Evolutionary conservation across 345 rosid genomes (phyloP).

Genomic region (Iberis pinnata): DNA sequence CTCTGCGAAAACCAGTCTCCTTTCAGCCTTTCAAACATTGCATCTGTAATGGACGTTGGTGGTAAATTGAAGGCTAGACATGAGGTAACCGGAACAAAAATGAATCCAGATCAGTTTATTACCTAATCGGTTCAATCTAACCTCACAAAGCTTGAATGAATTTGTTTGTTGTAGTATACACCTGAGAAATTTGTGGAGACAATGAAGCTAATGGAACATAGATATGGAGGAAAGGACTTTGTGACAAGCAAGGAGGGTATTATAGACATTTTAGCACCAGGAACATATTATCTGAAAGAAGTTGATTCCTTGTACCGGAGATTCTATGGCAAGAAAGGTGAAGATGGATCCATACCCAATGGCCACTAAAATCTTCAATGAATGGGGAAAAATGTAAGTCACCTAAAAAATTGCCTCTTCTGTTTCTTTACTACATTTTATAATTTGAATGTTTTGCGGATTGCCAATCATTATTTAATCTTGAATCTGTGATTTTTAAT

Average conservation of each 20-base stretch:
- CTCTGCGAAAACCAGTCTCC: constrained; percentile 56
- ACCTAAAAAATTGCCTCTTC: not conserved
- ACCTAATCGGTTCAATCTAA: too few relatives aligned
- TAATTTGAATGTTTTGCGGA: too few relatives aligned
- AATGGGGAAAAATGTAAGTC: not conserved
- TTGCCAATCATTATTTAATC: too few relatives aligned
- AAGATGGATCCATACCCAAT: constrained; percentile 50
- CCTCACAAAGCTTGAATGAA: not conserved
- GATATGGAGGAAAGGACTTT: constrained; percentile 97
- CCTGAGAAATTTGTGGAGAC: constrained; percentile 85
- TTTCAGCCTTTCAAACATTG: constrained; percentile 77
- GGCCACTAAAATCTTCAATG: constrained; percentile 50
- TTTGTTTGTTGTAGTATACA: constrained; percentile 41
- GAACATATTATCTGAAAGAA: constrained; percentile 86
- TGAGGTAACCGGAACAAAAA: constrained; percentile 57
- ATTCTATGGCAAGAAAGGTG: constrained; percentile 69
- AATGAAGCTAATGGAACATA: constrained; percentile 89
- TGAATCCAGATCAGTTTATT: too few relatives aligned
- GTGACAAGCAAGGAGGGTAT: constrained; percentile 75
- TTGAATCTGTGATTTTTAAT: too few relatives aligned
- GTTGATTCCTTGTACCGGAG: constrained; percentile 90
- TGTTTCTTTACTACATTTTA: constrained; percentile 11
- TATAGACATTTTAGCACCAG: constrained; percentile 68
- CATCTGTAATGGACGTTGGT: constrained; percentile 57
- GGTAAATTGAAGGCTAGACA: constrained; percentile 79